Conservation (phyloP, 1,139 yeast species). For the Ogataea hybrid region DNA sequence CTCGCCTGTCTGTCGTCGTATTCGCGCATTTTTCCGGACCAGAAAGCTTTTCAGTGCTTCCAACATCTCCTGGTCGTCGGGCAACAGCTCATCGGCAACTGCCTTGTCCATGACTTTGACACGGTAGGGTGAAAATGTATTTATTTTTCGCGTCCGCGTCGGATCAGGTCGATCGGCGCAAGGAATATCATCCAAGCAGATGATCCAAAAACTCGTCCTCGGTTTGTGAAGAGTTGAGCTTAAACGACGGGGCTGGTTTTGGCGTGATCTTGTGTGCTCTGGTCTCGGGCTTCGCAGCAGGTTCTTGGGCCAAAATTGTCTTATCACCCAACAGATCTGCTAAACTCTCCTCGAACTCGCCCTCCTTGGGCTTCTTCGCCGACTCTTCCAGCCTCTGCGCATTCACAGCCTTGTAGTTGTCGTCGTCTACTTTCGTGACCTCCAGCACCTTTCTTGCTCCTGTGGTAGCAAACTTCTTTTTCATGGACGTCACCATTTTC, state of each 20-base stretch:
- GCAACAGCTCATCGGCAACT: neutral
- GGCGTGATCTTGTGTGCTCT: neutral
- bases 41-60: neutral
- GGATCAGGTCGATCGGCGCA: conserved; percentile 7
- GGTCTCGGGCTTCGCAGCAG: neutral
- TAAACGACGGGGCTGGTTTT: neutral
- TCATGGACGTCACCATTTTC: conserved; percentile 20
- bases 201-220: conserved; percentile 21
- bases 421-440: conserved; percentile 17
- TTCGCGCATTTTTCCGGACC: neutral
- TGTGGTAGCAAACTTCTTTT: conserved; percentile 8
- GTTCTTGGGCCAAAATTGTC: neutral
- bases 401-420: conserved; percentile 21
- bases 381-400: conserved; percentile 8
- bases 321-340: conserved; percentile 20
- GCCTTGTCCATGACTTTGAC: too few species aligned
- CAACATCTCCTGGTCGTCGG: neutral
- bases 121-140: neutral
- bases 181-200: conserved; percentile 12
- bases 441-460: conserved; percentile 21
- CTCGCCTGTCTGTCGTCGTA: neutral
- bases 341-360: conserved; percentile 18
- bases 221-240: neutral
- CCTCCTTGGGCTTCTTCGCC: neutral
- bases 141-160: conserved; percentile 4